phyloP scores from a whole-genome alignment of 2,329 filamentous ascomycete genomes.

The Aplosporella prunicola region DNA sequence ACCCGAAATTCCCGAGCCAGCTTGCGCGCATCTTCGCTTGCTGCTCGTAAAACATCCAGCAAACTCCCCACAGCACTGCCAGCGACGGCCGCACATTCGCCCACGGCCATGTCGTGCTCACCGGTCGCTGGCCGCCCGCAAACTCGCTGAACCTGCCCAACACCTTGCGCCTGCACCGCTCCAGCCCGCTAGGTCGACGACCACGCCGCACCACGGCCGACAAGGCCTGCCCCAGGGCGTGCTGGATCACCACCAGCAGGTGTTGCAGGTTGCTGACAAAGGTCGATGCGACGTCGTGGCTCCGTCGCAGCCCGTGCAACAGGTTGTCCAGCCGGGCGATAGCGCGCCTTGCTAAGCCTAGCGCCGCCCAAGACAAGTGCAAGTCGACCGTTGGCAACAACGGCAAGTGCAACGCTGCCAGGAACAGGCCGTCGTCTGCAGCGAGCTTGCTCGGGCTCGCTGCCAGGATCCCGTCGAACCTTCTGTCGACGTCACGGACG shows the following conservation, averaged over 20 bases:
- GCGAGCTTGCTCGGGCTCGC: not conserved
- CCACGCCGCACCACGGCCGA: no score
- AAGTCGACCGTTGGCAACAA: not conserved
- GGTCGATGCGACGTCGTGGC: no score
- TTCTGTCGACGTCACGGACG: conserved; percentile 8
- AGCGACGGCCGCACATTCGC: conserved; percentile 35
- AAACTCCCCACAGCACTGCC: conserved; percentile 36
- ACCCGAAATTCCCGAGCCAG: no score
- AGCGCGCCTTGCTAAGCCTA: conserved; percentile 1
- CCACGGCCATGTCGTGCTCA: conserved; percentile 36
- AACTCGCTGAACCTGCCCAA: conserved; percentile 33
- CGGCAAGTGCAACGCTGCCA: not conserved
- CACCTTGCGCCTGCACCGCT: not conserved
- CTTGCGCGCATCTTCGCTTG: no score
- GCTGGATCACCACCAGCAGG: not conserved
- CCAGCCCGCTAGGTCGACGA: no score
- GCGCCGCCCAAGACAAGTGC: not conserved
- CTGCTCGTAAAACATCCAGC: conserved; percentile 32
- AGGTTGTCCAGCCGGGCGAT: conserved; percentile 2
- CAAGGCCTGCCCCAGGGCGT: conserved; percentile 1
- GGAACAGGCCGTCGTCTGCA: not conserved
- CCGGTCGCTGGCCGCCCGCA: conserved; percentile 20
- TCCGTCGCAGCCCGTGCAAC: conserved; percentile 1
- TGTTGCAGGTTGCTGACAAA: not conserved
- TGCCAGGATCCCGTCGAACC: conserved; percentile 3